A percentile compares a stretch with the other conserved stretches of the same genome.
phyloP scores from a whole-genome alignment of 306 rosid species.

The Quercus dentata region DNA sequence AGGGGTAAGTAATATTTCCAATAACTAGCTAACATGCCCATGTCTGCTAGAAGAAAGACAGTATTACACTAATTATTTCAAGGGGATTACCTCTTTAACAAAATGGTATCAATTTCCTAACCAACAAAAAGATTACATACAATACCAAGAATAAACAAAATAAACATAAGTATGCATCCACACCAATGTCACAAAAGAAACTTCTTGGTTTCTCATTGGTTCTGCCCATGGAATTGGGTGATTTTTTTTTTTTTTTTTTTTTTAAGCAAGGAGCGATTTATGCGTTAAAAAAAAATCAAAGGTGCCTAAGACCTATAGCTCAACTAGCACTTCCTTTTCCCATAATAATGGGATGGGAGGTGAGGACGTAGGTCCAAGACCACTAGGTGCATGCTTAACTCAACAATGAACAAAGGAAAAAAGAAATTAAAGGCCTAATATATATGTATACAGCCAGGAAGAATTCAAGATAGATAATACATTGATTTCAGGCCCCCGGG shows the following conservation, averaged over 20 bases:
- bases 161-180: background rate
- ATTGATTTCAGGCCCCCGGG: background rate
- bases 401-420: too few relatives aligned
- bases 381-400: too few relatives aligned
- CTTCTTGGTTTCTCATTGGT: background rate
- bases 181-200: background rate
- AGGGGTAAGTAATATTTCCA: background rate
- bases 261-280: background rate
- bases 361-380: too few relatives aligned
- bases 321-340: too few relatives aligned
- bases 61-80: background rate
- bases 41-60: background rate
- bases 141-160: background rate
- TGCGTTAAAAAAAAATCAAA: background rate
- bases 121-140: background rate
- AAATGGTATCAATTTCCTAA: background rate
- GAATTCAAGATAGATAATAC: background rate
- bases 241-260: background rate
- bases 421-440: background rate
- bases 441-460: background rate
- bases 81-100: background rate
- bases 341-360: too few relatives aligned
- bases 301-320: too few relatives aligned
- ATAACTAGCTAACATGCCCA: background rate
- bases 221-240: background rate